Evolutionary conservation across 2,329 filamentous ascomycete species (phyloP), one percentile per base, ranked within the genome.

Genomic region (Apiospora kogelbergensis): DNA sequence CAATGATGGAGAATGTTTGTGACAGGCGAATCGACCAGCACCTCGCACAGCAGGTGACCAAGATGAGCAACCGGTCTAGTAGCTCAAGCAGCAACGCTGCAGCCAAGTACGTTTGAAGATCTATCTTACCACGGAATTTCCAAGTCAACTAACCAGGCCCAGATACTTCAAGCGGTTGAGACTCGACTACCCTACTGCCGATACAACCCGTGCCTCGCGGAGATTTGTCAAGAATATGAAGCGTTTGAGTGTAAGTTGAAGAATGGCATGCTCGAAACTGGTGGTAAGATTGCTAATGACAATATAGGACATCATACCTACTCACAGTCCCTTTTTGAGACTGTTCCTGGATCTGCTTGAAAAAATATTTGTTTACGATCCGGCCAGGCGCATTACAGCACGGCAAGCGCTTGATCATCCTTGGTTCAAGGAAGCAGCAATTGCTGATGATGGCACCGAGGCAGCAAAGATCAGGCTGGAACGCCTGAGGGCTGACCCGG

Each of bases 181-280:
- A 76, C 83, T 92, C 24, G 90, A 91, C 72, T 92, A 91, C 72
- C 90, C 90, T 3, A 86, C 85, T 2, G 73, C 81, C 1, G 89
- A 91, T 15, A 92, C 90, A 0, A 89, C 88, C 0, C 83, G 89
- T 68, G 89, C 89, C 3, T 91, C 89, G 0, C 83, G 85, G 71
- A 83, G 89, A 74, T 92, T 91, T 74, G 90, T 92, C 15, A 90
- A 89, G 78, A 89, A 89, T n/a, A 92, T 92, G 90, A 92, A 91
- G 78, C 84, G 84, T 68, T 80, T 92, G 37, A 83, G 86, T 70
- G 90, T 92, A 81, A 72, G 87, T 80, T 60, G 26, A 37, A 20
- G 42, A 9, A 37, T 3, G 6, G 64, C n/a, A 13, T 22, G 17
- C 11, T n/a, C 7, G 9, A 11, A 11, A 17, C 9, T 37, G 7